Base-by-base conservation (phyloP, 1,284 basidiomycete genomes). In the Mycocalia duriaeana region DNA sequence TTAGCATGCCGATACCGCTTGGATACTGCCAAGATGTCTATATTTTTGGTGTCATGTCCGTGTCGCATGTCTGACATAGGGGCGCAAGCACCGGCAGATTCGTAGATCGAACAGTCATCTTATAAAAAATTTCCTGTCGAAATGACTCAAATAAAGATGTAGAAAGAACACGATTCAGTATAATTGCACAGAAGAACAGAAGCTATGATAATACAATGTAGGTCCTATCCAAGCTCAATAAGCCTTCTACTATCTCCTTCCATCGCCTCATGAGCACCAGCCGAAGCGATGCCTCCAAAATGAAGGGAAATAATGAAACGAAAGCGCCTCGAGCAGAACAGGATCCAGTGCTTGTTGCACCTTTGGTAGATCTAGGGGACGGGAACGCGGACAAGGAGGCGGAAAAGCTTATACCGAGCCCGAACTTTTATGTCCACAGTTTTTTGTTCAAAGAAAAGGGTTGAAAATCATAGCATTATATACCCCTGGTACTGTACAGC, bases 311-410 rank as follows among this genome's bases (percentile, higher is more conserved):
- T 69, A 71, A 71, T 66, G 65, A 66, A 69, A 58, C 70, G 63
- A 72, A 65, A 61, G 60, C 53, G 55, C 50, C 53, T 56, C 54
- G 49, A 57, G 53, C 50, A 59, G 53, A 60, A 62, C 52, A 56
- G 61, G 56, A 63, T 55, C 67, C 59, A 61, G 64, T 56, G 56
- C 59, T 42, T 53, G 54, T 49, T 49, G 63, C 66, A 65, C 69
- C 66, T 68, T 49, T 60, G 64, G 50, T 82, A 58, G 55, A 35
- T 89, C 75, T 88, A 72, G 87, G 76, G 79, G 84, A 89, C 87
- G 85, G 86, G 86, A 89, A 89, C 86, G 85, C 86, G 86, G 83
- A 79, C 85, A 78, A 79, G 85, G 79, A 87, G 77, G 77, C 81
- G 81, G 82, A 77, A 75, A 67, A 80, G 78, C 78, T 82, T 70